Percentiles rank a stretch among this genome's conserved stretches.
Conservation (phyloP, 495 filamentous ascomycete species). For the Gamarada debralockiae region DNA sequence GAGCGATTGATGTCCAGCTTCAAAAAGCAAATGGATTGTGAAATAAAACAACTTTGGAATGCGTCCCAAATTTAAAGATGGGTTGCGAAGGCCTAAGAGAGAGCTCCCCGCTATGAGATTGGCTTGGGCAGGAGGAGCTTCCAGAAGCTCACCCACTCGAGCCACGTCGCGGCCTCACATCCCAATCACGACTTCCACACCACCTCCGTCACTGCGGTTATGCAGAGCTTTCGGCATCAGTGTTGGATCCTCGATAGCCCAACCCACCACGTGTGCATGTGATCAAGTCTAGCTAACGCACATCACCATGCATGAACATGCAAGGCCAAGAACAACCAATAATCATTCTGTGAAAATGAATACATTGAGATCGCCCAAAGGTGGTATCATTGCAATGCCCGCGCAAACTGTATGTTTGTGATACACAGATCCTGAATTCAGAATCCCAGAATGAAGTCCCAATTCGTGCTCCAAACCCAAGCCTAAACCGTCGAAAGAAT, state of each 20-base stretch:
- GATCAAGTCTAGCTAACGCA: not conserved
- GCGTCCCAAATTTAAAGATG: no score
- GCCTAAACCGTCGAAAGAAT: not conserved
- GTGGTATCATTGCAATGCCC: conserved; percentile 20
- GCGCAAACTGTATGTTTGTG: not conserved
- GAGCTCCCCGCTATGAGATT: no score
- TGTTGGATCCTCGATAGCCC: not conserved
- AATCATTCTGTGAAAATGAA: not conserved
- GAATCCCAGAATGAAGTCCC: not conserved
- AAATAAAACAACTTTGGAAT: no score
- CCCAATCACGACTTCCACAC: not conserved
- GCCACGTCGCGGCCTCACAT: conserved; percentile 1
- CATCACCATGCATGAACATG: no score
- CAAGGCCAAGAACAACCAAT: not conserved
- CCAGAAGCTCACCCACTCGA: conserved; percentile 1
- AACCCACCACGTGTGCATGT: conserved; percentile 2
- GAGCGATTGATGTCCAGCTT: no score
- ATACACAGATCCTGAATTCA: conserved; percentile 1
- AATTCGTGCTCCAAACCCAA: not conserved
- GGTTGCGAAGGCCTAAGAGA: no score
- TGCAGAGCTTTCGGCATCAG: conserved; percentile 1
- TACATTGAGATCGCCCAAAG: not conserved
- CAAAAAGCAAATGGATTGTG: no score
- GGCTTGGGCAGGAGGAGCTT: no score
- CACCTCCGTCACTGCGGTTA: not conserved